Percentiles rank a stretch among this genome's conserved stretches.
Evolutionary conservation across 2,329 filamentous ascomycete species (phyloP).

Genomic region (Aspergillus neotritici): DNA sequence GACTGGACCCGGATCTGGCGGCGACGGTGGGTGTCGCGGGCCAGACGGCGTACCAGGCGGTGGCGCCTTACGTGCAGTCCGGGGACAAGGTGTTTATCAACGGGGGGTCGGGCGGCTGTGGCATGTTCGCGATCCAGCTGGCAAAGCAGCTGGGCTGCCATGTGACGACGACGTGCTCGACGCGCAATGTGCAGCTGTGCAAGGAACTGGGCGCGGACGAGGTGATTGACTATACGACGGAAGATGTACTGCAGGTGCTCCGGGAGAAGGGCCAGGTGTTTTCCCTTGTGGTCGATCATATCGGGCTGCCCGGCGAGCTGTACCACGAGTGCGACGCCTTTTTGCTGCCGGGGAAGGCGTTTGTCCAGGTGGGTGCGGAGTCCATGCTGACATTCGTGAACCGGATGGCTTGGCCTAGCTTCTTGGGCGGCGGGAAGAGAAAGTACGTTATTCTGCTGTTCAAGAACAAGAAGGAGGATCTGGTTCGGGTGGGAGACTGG

Average conservation of each 20-base stretch:
- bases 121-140: constrained; percentile 57
- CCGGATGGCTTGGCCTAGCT: constrained; percentile 41
- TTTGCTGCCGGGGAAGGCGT: constrained; percentile 46
- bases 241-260: constrained; percentile 45
- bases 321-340: constrained; percentile 52
- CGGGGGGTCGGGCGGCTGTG: constrained; percentile 58
- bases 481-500: constrained; percentile 50
- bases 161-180: constrained; percentile 57
- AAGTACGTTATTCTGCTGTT: constrained; percentile 31
- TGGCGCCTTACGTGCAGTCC: constrained; percentile 43
- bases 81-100: constrained; percentile 61
- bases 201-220: constrained; percentile 57
- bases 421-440: constrained; percentile 47
- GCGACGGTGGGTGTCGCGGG: constrained; percentile 44
- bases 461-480: constrained; percentile 39
- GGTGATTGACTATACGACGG: constrained; percentile 55
- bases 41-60: constrained; percentile 45
- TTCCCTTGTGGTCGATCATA: constrained; percentile 54
- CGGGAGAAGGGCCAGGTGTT: constrained; percentile 47
- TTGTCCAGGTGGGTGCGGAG: constrained; percentile 48
- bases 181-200: constrained; percentile 52
- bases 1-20: constrained; percentile 39
- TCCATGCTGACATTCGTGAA: constrained; percentile 26
- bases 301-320: constrained; percentile 47
- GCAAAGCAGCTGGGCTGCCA: constrained; percentile 56